Percentiles rank a stretch among this genome's conserved stretches.
Conservation (phyloP, 2,329 filamentous ascomycete species). For the Monosporascus sp. region DNA sequence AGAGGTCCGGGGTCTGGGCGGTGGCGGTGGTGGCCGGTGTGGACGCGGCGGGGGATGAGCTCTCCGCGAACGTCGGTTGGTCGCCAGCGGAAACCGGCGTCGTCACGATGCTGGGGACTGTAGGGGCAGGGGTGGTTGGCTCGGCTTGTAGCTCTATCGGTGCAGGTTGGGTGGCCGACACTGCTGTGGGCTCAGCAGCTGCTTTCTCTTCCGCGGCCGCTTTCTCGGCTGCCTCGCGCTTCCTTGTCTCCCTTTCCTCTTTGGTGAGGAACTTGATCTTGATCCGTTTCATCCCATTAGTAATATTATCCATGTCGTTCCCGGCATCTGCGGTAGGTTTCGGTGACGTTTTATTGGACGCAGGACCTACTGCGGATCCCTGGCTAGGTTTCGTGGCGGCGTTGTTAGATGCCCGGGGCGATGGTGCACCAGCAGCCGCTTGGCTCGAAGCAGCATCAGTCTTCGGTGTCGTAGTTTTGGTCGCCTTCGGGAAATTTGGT, state of each 20-base stretch:
- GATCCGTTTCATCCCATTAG: conserved; percentile 57
- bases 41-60: conserved; percentile 10
- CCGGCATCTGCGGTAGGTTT: conserved; percentile 8
- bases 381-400: background rate
- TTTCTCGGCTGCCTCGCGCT: conserved; percentile 48
- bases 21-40: background rate
- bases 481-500: conserved; percentile 34
- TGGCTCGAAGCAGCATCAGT: conserved; percentile 1
- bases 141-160: background rate
- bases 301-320: conserved; percentile 50
- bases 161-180: background rate
- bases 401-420: conserved; percentile 4
- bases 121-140: background rate
- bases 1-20: conserved; percentile 32
- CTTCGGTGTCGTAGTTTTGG: conserved; percentile 16
- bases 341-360: conserved; percentile 1
- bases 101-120: background rate
- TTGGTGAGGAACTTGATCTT: conserved; percentile 58
- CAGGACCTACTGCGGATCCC: background rate
- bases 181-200: background rate
- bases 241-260: conserved; percentile 51
- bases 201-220: conserved; percentile 16
- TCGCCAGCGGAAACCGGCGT: background rate
- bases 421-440: conserved; percentile 7
- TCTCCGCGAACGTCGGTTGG: background rate